Evolutionary conservation across 768 basidiomycete genomes (phyloP).

Genomic region (Megacollybia marginata): DNA sequence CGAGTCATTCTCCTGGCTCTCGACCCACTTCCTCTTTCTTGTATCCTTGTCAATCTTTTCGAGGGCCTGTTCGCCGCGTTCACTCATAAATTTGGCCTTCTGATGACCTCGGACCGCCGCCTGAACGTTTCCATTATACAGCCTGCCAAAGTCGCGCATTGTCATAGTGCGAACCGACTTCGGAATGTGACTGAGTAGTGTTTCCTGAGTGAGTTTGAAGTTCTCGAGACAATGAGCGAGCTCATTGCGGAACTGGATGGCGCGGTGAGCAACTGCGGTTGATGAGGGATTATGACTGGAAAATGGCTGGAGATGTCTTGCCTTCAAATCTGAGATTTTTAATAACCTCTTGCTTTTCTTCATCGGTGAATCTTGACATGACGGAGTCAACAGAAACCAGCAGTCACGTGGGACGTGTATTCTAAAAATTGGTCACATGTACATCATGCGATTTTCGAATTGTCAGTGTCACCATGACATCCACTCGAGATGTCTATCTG

Average conservation of each 20-base stretch:
- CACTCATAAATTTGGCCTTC: constrained; percentile 49
- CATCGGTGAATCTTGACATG: constrained; percentile 32
- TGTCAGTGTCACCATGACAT: background rate
- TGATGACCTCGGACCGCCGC: constrained; percentile 62
- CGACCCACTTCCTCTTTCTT: constrained; percentile 74
- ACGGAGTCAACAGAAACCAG: background rate
- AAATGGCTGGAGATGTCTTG: constrained; percentile 18
- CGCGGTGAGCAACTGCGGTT: constrained; percentile 60
- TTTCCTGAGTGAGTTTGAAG: constrained; percentile 70
- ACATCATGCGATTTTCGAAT: background rate
- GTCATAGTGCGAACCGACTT: constrained; percentile 65
- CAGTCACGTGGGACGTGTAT: constrained; percentile 12
- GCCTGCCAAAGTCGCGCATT: constrained; percentile 72
- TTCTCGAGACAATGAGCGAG: constrained; percentile 66
- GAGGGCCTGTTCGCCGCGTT: constrained; percentile 39
- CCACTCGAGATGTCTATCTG: constrained; percentile 56
- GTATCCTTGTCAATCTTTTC: constrained; percentile 60
- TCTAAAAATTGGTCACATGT: constrained; percentile 3
- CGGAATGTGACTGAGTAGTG: constrained; percentile 66
- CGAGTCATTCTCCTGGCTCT: constrained; percentile 46
- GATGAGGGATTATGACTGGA: background rate
- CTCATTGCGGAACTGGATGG: constrained; percentile 68
- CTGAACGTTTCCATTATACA: constrained; percentile 72
- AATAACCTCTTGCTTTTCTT: constrained; percentile 71
- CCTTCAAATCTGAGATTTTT: constrained; percentile 80